Conservation (phyloP, 805 yeast species). For the Starmerella sirachaensis region DNA sequence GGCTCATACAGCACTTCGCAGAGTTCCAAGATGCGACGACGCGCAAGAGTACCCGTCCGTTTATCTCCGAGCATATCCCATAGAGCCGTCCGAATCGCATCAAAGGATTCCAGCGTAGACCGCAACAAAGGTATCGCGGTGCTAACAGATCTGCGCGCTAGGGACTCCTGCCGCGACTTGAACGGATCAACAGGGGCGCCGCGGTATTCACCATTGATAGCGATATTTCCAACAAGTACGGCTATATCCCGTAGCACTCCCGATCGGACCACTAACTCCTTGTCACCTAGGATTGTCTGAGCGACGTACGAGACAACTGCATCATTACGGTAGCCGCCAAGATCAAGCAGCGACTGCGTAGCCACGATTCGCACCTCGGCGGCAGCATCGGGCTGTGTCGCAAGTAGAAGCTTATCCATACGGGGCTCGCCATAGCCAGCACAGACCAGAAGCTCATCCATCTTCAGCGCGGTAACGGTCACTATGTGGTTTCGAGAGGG, state of each 20-base stretch:
- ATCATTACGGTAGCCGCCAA: constrained; percentile 68
- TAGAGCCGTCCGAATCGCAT: constrained; percentile 44
- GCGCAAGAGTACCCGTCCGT: constrained; percentile 46
- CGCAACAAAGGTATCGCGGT: constrained; percentile 59
- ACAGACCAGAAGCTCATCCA: constrained; percentile 47
- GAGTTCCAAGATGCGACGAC: constrained; percentile 51
- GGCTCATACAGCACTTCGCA: constrained; percentile 56
- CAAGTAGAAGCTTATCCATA: constrained; percentile 43
- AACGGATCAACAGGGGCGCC: constrained; percentile 27
- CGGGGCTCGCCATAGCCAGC: constrained; percentile 42
- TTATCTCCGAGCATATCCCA: constrained; percentile 58
- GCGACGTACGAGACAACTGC: constrained; percentile 52
- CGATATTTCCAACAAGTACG: constrained; percentile 51
- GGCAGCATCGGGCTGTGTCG: constrained; percentile 38
- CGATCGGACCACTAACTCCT: constrained; percentile 40
- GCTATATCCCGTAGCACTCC: constrained; percentile 39
- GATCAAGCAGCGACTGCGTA: constrained; percentile 50
- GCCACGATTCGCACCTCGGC: constrained; percentile 53
- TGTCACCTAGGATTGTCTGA: constrained; percentile 43
- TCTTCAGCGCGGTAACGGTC: constrained; percentile 44
- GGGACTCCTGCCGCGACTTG: constrained; percentile 46
- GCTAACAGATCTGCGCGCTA: constrained; percentile 49
- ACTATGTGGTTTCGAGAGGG: constrained; percentile 56
- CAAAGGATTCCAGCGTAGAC: constrained; percentile 40
- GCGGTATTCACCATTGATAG: constrained; percentile 41